Base-by-base conservation (phyloP, 768 basidiomycete genomes). In the Lactarius indigo region DNA sequence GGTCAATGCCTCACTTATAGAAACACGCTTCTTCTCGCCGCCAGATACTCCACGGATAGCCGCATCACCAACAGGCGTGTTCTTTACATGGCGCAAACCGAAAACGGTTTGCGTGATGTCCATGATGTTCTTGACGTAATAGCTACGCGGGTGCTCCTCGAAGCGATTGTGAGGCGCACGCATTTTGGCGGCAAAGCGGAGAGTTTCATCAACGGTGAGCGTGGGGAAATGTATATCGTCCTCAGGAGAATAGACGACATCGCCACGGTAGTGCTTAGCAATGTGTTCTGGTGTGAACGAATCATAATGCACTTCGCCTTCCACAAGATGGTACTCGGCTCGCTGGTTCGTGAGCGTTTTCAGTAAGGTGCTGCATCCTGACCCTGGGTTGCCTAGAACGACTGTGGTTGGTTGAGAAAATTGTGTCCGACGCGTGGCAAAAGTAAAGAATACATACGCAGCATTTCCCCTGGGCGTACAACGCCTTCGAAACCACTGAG, bases 351-450 rank as follows among this genome's bases (percentile, higher is more conserved):
- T 84, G 66, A 96, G 88, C 0, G 87, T 77, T 76, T 92, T 94
- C 23, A 96, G 81, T 78, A 96, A 94, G 0, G 94, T 91, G 1
- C 88, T 86, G 74, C 94, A 96, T 35, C 94, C 94, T 5, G 91
- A 83, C 0, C 89, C 90, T 3, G 93, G 93, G 62, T 91, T 87
- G 26, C 93, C 93, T 7, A 66, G 61, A 13, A 66, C 61, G 3
- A 66, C 50, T 52, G 23, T 26, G 26, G 23, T 26, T 26, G 26
- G 13, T n/a, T 15, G 54, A 33, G 41, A 50, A 20, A 9, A 52
- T 26, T 28, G 63, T 54, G 12, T 26, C 50, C 23, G 13, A 50
- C 47, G 1, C 23, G 15, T 23, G 23, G 47, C 5, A 23, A 52
- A 39, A 26, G 23, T 5, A 26, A 58, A 35, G 23, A 26, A 52